These are phyloP conservation scores for Botrytis fragariae DNA, from an alignment of 2,329 filamentous ascomycete species.

Conservation along the genomic window DNA sequence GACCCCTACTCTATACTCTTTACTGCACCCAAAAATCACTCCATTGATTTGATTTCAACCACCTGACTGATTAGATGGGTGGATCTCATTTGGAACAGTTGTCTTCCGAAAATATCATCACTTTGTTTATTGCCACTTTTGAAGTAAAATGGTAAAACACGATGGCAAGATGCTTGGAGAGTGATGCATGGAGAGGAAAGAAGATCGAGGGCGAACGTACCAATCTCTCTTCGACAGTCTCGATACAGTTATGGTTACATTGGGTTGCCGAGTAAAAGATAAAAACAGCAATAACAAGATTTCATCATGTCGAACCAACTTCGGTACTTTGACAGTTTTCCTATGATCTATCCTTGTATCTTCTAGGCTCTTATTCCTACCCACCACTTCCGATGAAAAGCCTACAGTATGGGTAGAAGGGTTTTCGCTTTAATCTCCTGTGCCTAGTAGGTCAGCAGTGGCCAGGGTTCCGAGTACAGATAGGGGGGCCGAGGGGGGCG, in stretches of 20 bases:
- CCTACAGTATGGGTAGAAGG: neutral
- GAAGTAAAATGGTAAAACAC: neutral
- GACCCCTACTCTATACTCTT: neutral
- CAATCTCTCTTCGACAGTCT: neutral
- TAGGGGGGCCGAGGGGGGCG: neutral
- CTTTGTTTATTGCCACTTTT: neutral
- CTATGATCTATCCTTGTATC: neutral
- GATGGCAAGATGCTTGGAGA: neutral
- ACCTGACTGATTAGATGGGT: neutral
- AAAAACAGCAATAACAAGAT: neutral
- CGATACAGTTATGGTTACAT: neutral
- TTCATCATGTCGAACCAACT: neutral
- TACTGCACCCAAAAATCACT: neutral
- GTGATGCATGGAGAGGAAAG: neutral
- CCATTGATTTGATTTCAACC: conserved; percentile 1
- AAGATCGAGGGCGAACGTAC: neutral
- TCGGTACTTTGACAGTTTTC: neutral
- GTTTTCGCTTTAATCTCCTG: conserved; percentile 10
- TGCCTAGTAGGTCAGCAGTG: neutral
- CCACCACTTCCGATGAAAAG: neutral
- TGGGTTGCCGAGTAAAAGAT: neutral
- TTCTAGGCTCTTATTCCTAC: neutral
- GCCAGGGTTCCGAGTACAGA: neutral
- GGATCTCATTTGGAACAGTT: neutral
- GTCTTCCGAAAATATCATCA: neutral